Conservation (phyloP, 306 rosid genomes). For the Trifolium pratense region DNA sequence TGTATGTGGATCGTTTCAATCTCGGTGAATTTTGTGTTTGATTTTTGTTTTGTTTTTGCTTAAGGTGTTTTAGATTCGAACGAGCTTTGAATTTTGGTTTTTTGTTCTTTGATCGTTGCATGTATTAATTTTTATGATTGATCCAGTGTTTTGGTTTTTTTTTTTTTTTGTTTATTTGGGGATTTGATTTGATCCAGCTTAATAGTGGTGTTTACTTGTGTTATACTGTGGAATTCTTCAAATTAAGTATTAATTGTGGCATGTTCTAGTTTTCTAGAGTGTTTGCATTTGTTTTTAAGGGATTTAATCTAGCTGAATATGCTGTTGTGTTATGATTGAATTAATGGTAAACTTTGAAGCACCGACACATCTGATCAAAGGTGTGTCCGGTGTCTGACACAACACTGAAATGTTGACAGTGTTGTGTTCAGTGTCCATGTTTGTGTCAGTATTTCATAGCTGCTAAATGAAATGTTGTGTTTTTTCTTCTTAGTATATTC, state of each 20-base stretch:
- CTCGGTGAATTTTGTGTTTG: background rate
- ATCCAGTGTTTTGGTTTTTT: constrained; percentile 8
- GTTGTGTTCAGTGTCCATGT: no score
- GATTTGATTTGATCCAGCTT: constrained; percentile 26
- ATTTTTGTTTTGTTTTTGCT: background rate
- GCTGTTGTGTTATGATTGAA: constrained; percentile 22
- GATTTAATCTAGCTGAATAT: constrained; percentile 39
- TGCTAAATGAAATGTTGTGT: constrained; percentile 26
- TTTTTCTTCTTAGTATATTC: constrained; percentile 31
- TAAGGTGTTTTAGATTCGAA: background rate
- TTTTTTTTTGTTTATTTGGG: constrained; percentile 17
- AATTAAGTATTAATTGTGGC: constrained; percentile 2
- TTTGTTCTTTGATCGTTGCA: constrained; percentile 5
- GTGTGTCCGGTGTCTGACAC: no score
- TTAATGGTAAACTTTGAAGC: background rate
- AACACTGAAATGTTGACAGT: no score
- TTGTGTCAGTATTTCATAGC: no score
- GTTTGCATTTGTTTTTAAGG: constrained; percentile 9
- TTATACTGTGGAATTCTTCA: constrained; percentile 20
- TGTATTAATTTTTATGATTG: background rate
- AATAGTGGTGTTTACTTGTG: background rate
- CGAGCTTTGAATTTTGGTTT: constrained; percentile 22
- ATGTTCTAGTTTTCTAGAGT: constrained; percentile 23
- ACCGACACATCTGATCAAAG: no score
- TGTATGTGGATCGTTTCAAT: constrained; percentile 1